Base-by-base conservation (phyloP, 495 filamentous ascomycete genomes). In the Sporormia fimetaria region DNA sequence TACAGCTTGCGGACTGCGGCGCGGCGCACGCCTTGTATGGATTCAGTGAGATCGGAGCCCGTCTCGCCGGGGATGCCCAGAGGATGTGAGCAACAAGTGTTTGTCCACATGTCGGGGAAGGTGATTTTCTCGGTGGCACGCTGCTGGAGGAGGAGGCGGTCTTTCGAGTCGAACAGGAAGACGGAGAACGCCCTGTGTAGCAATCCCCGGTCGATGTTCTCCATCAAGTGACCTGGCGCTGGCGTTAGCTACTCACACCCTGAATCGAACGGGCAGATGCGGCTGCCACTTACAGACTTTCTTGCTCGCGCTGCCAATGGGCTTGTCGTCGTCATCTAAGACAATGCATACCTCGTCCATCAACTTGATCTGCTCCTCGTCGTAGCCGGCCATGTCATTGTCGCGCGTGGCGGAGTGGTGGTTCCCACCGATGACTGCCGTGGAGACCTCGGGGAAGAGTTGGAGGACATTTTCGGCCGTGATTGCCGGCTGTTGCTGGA, bases 341-440 rank as follows among this genome's bases (percentile, higher is more conserved):
- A 99, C 90, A 57, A 99, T 99, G 69, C 90, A 99, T 6, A 99
- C 83, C 64, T 99, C 90, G 45, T 99, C 92, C 90, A 99, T 99
- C 51, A 99, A 65, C 20, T 87, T 80, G 46, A 94, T 87, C 62
- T 99, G 90, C 62, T 95, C 88, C 57, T 83, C 90, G 66, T 99
- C 88, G 69, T 96, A 92, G 31, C 90, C 90, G 29, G 66, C 61
- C n/a, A 82, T 57, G 21, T 79, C 75, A 37, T 57, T 52, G 42
- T 64, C 63, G 24, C 57, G 51, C 22, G 55, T 51, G 11, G 59
- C 57, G 27, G 61, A 57, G 40, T 54, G 40, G 28, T 45, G 44
- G 3, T 54, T 35, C 14, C 56, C 42, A 21, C 57, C 52, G 31
- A 74, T 73, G 23, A 87, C 76, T 40, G 74, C 78, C n/a, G 85